Evolutionary conservation across 495 filamentous ascomycete genomes (phyloP).

Genomic region (Amniculicola lignicola): DNA sequence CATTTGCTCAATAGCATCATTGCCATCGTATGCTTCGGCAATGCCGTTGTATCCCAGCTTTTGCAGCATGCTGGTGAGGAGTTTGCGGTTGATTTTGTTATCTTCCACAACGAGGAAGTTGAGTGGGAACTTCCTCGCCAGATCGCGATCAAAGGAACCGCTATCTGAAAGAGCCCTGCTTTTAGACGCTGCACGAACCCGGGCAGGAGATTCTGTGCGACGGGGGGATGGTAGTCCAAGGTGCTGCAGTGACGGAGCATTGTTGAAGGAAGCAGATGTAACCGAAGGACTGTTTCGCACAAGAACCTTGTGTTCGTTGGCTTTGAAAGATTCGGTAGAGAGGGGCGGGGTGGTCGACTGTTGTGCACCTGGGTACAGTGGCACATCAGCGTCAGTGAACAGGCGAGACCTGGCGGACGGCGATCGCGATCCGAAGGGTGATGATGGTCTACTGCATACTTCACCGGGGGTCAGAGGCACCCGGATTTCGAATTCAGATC

Average conservation of each 20-base stretch:
- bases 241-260: conserved; percentile 5
- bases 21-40: conserved; percentile 68
- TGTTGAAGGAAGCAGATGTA: neutral
- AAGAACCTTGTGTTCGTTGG: neutral
- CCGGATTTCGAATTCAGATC: conserved; percentile 72
- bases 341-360: conserved; percentile 11
- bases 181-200: conserved; percentile 4
- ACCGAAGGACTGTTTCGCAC: neutral
- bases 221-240: conserved; percentile 25
- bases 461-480: conserved; percentile 58
- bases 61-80: conserved; percentile 65
- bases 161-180: conserved; percentile 11
- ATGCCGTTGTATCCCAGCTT: conserved; percentile 65
- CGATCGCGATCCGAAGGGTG: conserved; percentile 39
- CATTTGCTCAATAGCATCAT: conserved; percentile 68
- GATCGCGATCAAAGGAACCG: conserved; percentile 41
- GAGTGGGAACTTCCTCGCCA: conserved; percentile 60
- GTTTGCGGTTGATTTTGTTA: conserved; percentile 74
- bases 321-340: neutral
- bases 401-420: conserved; percentile 30
- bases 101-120: conserved; percentile 76
- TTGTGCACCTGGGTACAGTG: neutral
- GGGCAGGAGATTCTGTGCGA: conserved; percentile 15
- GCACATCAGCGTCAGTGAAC: conserved; percentile 16
- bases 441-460: conserved; percentile 37